A percentile compares a stretch with the other conserved stretches of the same genome.
phyloP scores from a whole-genome alignment of 306 rosid species.

The Dryas alaskensis region DNA sequence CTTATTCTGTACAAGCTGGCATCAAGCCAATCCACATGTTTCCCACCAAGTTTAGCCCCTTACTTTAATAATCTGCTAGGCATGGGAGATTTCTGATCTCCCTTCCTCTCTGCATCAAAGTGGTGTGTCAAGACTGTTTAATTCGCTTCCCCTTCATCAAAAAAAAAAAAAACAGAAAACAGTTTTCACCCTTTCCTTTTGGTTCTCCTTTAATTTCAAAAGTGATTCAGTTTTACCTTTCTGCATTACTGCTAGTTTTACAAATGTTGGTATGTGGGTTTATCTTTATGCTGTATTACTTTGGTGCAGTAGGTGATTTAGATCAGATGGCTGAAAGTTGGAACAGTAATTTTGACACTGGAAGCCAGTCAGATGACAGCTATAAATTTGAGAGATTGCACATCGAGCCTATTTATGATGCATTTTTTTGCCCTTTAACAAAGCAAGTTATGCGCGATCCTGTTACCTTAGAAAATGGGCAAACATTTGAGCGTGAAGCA shows the following conservation, averaged over 20 bases:
- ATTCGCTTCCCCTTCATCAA: not conserved
- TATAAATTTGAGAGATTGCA: slow-evolving; percentile 62
- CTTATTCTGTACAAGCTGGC: not conserved
- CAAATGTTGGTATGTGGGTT: not conserved
- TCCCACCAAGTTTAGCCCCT: not conserved
- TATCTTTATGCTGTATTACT: slow-evolving; percentile 17
- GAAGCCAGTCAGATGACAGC: slow-evolving; percentile 90
- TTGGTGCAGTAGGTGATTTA: slow-evolving; percentile 39
- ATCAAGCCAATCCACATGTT: not conserved
- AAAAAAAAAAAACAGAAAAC: not conserved
- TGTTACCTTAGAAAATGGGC: slow-evolving; percentile 84
- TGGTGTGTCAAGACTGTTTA: not conserved
- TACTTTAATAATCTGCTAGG: not conserved
- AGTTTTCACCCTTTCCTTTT: not conserved
- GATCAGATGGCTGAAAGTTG: slow-evolving; percentile 73
- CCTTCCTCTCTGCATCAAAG: not conserved
- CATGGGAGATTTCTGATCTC: not conserved
- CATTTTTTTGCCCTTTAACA: slow-evolving; percentile 87
- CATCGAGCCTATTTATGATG: slow-evolving; percentile 86
- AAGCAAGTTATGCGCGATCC: slow-evolving; percentile 95
- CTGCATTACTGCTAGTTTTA: not conserved
- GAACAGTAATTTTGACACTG: slow-evolving; percentile 77
- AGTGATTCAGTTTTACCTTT: not conserved
- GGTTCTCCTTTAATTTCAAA: not conserved
- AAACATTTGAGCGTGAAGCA: slow-evolving; percentile 88